Percentiles rank a stretch among this genome's conserved stretches.
Conservation (phyloP, 257 asterid genomes). For the Solanum etuberosum region DNA sequence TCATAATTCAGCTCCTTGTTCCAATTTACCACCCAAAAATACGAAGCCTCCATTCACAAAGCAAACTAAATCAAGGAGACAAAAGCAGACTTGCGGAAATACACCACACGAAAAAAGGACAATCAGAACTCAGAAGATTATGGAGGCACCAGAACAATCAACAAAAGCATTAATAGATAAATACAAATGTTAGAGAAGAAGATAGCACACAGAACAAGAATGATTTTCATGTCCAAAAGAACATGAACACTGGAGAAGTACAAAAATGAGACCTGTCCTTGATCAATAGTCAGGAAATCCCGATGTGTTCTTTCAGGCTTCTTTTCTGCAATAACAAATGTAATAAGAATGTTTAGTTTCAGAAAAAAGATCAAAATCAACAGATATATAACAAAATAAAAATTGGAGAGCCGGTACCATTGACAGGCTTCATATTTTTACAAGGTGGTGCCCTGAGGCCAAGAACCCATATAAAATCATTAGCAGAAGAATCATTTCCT, state of each 20-base stretch:
- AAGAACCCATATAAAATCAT: neutral
- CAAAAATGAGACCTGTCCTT: constrained; percentile 4
- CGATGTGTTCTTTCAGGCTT: too few relatives aligned
- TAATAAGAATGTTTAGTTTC: too few relatives aligned
- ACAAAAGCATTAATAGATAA: neutral
- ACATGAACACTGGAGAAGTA: neutral
- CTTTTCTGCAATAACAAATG: too few relatives aligned
- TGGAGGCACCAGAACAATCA: neutral
- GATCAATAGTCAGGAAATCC: neutral
- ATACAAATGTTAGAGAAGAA: neutral
- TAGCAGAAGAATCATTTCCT: neutral
- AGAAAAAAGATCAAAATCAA: neutral
- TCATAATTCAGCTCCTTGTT: neutral
- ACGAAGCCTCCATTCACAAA: neutral
- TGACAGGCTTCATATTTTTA: too few relatives aligned
- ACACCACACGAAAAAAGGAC: neutral
- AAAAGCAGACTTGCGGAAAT: neutral
- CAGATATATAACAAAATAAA: neutral
- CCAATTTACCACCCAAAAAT: neutral
- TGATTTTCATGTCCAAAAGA: neutral
- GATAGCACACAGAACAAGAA: neutral
- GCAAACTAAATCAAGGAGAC: neutral
- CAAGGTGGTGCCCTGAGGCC: neutral
- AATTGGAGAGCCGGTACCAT: neutral
- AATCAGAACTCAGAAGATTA: neutral